Evolutionary conservation across 2,329 filamentous ascomycete species (phyloP).

Genomic region (Fusarium agapanthi): DNA sequence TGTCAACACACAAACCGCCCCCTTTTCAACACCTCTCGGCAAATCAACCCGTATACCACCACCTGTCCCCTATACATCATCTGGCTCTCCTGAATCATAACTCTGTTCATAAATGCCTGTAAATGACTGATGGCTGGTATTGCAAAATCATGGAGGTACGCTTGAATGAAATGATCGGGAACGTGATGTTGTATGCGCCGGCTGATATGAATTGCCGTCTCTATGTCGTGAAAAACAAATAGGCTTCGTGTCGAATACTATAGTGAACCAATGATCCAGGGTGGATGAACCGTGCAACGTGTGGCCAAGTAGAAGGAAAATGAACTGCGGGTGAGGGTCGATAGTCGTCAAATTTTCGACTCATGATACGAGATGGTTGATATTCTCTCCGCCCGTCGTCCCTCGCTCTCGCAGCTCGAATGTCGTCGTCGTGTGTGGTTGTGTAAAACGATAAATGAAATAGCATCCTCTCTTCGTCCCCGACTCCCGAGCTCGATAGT

Average conservation of each 20-base stretch:
- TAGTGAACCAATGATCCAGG: conserved; percentile 1
- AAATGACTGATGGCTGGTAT: conserved; percentile 37
- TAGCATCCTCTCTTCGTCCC: conserved; percentile 34
- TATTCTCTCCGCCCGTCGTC: conserved; percentile 11
- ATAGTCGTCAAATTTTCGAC: conserved; percentile 19
- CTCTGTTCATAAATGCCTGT: conserved; percentile 35
- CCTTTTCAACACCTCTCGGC: background rate
- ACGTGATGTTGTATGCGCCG: conserved; percentile 39
- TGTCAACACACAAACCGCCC: conserved; percentile 21
- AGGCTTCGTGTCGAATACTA: conserved; percentile 20
- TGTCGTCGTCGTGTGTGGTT: conserved; percentile 21
- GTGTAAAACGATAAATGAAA: conserved; percentile 29
- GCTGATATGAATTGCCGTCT: conserved; percentile 12
- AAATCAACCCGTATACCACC: background rate
- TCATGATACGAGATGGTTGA: conserved; percentile 7
- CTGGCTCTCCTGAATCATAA: conserved; percentile 12
- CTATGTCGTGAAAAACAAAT: conserved; percentile 28
- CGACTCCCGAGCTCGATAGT: conserved; percentile 4
- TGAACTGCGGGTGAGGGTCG: conserved; percentile 15
- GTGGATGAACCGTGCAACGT: conserved; percentile 25
- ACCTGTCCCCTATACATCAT: background rate
- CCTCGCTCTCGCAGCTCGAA: conserved; percentile 22
- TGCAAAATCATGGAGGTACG: conserved; percentile 35
- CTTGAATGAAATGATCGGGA: conserved; percentile 36
- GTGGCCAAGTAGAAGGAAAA: conserved; percentile 32